Conservation (phyloP, 495 filamentous ascomycete genomes). For the Corynascus novoguineensis region DNA sequence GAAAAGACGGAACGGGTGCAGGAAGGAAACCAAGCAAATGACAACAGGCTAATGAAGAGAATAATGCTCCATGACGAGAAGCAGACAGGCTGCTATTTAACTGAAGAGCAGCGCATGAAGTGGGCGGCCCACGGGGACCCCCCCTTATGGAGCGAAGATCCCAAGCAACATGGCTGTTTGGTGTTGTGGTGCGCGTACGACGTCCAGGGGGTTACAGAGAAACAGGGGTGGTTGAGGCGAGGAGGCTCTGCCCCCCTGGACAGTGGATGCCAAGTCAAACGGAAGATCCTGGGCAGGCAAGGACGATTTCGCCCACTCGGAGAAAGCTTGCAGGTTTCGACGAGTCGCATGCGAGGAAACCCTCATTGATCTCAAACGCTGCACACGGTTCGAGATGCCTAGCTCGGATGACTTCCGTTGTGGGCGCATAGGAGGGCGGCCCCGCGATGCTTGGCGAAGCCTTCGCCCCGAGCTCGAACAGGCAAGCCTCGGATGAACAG, state of each 20-base stretch:
- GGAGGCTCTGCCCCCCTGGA: slow-evolving; percentile 15
- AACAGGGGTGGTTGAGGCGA: slow-evolving; percentile 10
- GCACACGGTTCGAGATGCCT: slow-evolving; percentile 18
- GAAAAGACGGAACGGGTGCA: slow-evolving; percentile 10
- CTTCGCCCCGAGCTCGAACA: not conserved
- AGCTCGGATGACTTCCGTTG: not conserved
- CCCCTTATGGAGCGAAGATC: slow-evolving; percentile 6
- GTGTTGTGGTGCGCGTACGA: slow-evolving; percentile 19
- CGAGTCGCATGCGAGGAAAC: slow-evolving; percentile 19
- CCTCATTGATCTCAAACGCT: slow-evolving; percentile 27
- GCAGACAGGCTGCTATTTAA: slow-evolving; percentile 27
- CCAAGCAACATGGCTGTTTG: slow-evolving; percentile 18
- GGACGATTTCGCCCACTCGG: slow-evolving; percentile 22
- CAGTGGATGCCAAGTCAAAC: slow-evolving; percentile 33
- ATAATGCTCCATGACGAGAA: slow-evolving; percentile 9
- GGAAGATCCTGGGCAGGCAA: slow-evolving; percentile 23
- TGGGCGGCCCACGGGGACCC: slow-evolving; percentile 14
- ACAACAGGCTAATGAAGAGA: slow-evolving; percentile 13
- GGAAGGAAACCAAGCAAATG: slow-evolving; percentile 14
- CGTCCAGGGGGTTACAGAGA: slow-evolving; percentile 19
- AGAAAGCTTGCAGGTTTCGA: slow-evolving; percentile 22
- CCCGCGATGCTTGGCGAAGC: not conserved
- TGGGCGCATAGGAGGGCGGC: not conserved
- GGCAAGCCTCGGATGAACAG: not conserved
- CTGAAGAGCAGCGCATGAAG: slow-evolving; percentile 22